Evolutionary conservation across 2,329 filamentous ascomycete genomes (phyloP).

Genomic region (Pseudopithomyces maydicus): DNA sequence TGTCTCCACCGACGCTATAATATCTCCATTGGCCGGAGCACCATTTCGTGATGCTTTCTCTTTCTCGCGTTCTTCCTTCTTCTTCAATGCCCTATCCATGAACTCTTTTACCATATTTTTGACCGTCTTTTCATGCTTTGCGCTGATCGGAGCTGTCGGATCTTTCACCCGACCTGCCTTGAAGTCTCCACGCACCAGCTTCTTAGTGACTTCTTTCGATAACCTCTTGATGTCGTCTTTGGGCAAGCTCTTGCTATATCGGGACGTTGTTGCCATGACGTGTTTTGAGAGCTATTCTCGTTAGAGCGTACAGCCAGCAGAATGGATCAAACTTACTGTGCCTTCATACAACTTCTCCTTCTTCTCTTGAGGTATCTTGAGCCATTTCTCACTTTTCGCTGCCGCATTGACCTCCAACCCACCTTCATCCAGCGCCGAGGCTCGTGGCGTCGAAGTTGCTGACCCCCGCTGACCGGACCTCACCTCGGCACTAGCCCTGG

Average conservation of each 20-base stretch:
- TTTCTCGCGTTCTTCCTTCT: slow-evolving; percentile 66
- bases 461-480: slow-evolving; percentile 57
- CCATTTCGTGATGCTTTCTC: slow-evolving; percentile 55
- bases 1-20: slow-evolving; percentile 12
- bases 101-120: slow-evolving; percentile 84
- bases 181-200: slow-evolving; percentile 88
- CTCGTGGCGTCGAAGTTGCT: slow-evolving; percentile 69
- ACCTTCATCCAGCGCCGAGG: slow-evolving; percentile 59
- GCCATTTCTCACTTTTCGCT: slow-evolving; percentile 68
- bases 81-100: slow-evolving; percentile 82
- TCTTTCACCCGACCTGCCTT: slow-evolving; percentile 86
- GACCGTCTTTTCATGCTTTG: slow-evolving; percentile 80
- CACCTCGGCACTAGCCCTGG: slow-evolving; percentile 76
- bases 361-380: slow-evolving; percentile 74
- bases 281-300: slow-evolving; percentile 73
- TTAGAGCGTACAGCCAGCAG: slow-evolving; percentile 8
- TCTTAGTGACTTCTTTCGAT: slow-evolving; percentile 76
- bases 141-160: slow-evolving; percentile 71
- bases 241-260: slow-evolving; percentile 83
- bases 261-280: slow-evolving; percentile 84
- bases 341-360: slow-evolving; percentile 96
- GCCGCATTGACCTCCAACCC: slow-evolving; percentile 49
- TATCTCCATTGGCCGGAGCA: slow-evolving; percentile 23
- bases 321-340: slow-evolving; percentile 63
- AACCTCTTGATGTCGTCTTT: slow-evolving; percentile 74